Evolutionary conservation across 108 stramenopile genomes (phyloP).

Genomic region (Cyclostephanos tholiformis): DNA sequence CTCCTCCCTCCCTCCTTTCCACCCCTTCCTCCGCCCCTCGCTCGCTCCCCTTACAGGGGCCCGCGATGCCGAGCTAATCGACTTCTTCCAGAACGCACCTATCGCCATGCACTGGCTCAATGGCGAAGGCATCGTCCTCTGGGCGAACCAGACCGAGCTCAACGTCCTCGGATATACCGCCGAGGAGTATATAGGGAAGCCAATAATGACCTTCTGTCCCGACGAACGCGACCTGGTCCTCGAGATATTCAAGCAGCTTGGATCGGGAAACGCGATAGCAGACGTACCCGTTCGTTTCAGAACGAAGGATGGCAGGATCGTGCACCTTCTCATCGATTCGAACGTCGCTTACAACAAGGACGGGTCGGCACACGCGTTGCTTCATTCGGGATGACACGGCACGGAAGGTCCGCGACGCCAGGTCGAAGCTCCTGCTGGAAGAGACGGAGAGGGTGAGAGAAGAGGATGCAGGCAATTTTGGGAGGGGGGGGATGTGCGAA

Average conservation of each 20-base stretch:
- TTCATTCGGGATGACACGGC: conserved; percentile 61
- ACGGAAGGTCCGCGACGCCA: conserved; percentile 43
- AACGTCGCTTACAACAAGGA: conserved; percentile 54
- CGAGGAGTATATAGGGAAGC: conserved; percentile 51
- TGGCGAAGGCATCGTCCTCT: conserved; percentile 47
- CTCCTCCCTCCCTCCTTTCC: not conserved
- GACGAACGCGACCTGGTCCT: conserved; percentile 49
- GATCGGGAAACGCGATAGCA: conserved; percentile 40
- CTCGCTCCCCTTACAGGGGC: conserved; percentile 12
- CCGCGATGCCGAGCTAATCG: conserved; percentile 47
- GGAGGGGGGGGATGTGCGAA: too few relatives aligned
- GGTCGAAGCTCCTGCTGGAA: conserved; percentile 30
- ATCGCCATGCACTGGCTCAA: conserved; percentile 66
- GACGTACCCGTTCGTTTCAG: conserved; percentile 61
- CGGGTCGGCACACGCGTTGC: conserved; percentile 57
- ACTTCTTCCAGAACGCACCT: conserved; percentile 61
- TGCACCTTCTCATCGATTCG: conserved; percentile 58
- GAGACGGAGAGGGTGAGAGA: conserved; percentile 37
- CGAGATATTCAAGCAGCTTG: conserved; percentile 56
- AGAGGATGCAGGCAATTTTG: not conserved
- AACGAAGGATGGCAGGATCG: conserved; percentile 55
- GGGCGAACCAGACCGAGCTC: conserved; percentile 60
- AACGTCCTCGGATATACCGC: conserved; percentile 55
- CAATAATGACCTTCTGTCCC: conserved; percentile 50
- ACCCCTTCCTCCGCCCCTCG: not conserved